Evolutionary conservation across 345 rosid species (phyloP).

Genomic region (Murraya paniculata): DNA sequence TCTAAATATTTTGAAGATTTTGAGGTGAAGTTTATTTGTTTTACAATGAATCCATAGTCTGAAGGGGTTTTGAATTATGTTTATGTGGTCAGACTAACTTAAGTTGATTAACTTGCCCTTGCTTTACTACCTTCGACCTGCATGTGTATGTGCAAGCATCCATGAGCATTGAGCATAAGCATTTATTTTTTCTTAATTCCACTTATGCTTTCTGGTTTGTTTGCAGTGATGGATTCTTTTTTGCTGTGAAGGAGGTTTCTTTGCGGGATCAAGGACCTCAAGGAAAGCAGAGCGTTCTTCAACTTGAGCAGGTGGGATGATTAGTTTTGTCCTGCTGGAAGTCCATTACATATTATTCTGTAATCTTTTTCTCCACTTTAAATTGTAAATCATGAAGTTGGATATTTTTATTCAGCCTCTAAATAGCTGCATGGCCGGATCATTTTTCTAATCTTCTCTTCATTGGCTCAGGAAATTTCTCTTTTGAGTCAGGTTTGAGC

Average conservation of each 20-base stretch:
- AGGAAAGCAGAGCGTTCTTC: constrained; percentile 62
- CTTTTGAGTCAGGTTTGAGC: constrained; percentile 78
- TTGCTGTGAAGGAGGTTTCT: constrained; percentile 90
- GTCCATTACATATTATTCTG: neutral
- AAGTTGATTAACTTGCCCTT: neutral
- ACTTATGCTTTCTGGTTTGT: neutral
- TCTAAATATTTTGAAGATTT: neutral
- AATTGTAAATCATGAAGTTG: neutral
- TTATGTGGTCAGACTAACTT: neutral
- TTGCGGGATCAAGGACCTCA: constrained; percentile 72
- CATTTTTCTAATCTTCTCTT: neutral
- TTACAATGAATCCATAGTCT: neutral
- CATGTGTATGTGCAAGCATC: neutral
- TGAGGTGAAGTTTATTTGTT: neutral
- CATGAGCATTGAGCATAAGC: neutral
- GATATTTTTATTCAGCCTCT: neutral
- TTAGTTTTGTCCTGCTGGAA: neutral
- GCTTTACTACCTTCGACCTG: neutral
- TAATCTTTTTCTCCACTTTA: neutral
- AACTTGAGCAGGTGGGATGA: constrained; percentile 70
- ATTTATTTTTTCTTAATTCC: neutral
- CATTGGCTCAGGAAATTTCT: constrained; percentile 67
- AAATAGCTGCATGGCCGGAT: neutral
- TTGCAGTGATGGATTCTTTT: constrained; percentile 74
- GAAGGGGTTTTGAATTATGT: neutral